phyloP scores from a whole-genome alignment of 2,329 filamentous ascomycete genomes.

The Tolypocladium tundrense region DNA sequence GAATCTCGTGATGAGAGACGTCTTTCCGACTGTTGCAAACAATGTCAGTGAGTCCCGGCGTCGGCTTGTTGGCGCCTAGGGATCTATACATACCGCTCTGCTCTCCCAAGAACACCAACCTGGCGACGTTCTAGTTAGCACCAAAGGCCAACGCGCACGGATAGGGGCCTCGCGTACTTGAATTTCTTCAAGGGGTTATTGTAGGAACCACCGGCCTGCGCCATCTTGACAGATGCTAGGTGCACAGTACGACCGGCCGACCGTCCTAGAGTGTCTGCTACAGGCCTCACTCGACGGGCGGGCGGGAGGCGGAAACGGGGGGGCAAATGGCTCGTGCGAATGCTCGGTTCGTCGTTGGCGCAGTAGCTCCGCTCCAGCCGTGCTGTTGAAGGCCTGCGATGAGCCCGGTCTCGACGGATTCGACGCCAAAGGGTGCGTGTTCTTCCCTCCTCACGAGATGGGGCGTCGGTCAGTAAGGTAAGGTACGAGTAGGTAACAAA shows the following conservation, averaged over 20 bases:
- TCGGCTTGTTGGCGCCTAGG: too few relatives aligned
- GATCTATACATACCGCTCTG: slow-evolving; percentile 70
- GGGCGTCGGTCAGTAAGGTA: background rate
- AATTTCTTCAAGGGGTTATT: slow-evolving; percentile 99
- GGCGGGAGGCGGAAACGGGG: background rate
- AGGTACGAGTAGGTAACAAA: background rate
- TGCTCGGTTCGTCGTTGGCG: background rate
- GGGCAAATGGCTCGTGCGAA: background rate
- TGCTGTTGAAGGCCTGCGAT: background rate
- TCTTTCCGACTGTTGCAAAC: slow-evolving; percentile 73
- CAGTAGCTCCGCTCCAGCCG: background rate
- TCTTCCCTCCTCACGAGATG: background rate
- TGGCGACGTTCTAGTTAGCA: slow-evolving; percentile 26
- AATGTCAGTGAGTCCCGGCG: slow-evolving; percentile 13
- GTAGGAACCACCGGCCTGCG: slow-evolving; percentile 75
- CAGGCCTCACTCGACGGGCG: background rate
- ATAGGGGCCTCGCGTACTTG: slow-evolving; percentile 53
- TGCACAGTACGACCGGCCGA: background rate
- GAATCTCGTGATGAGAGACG: slow-evolving; percentile 95
- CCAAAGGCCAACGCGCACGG: too few relatives aligned
- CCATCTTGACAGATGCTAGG: slow-evolving; percentile 48
- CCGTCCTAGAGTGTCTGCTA: background rate
- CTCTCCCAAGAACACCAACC: slow-evolving; percentile 94
- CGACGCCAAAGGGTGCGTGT: background rate
- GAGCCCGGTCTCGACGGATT: background rate